phyloP scores from a whole-genome alignment of 257 asterid genomes.

The Solanum bulbocastanum region DNA sequence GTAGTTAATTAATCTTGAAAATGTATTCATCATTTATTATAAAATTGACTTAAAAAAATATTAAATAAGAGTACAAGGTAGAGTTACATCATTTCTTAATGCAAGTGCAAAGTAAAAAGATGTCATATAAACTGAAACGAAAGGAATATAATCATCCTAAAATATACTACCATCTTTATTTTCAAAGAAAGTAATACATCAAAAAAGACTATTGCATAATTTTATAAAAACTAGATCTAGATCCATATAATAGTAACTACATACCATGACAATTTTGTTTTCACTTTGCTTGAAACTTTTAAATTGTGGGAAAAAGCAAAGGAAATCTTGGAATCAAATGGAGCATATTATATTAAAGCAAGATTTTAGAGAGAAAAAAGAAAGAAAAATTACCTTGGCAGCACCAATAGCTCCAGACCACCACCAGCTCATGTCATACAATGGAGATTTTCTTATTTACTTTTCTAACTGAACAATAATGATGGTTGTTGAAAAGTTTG shows the following conservation, averaged over 20 bases:
- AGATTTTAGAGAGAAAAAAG: background rate
- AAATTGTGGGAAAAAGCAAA: background rate
- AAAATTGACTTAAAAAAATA: no score
- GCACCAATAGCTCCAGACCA: slow-evolving; percentile 90
- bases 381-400: slow-evolving; percentile 35
- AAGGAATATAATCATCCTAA: no score
- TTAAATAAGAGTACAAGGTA: no score
- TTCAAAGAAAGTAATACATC: no score
- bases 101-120: no score
- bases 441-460: background rate
- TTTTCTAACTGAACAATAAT: background rate
- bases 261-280: background rate
- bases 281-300: background rate
- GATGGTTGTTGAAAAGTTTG: background rate
- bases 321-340: background rate
- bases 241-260: background rate
- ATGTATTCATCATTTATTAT: no score
- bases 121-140: no score
- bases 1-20: no score
- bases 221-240: background rate
- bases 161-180: no score
- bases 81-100: no score
- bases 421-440: slow-evolving; percentile 66
- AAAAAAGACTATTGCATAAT: background rate
- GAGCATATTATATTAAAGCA: background rate